These are phyloP conservation scores for Leccinum angustisporum DNA, from an alignment of 1,284 basidiomycete genomes.

Conservation along the genomic window DNA sequence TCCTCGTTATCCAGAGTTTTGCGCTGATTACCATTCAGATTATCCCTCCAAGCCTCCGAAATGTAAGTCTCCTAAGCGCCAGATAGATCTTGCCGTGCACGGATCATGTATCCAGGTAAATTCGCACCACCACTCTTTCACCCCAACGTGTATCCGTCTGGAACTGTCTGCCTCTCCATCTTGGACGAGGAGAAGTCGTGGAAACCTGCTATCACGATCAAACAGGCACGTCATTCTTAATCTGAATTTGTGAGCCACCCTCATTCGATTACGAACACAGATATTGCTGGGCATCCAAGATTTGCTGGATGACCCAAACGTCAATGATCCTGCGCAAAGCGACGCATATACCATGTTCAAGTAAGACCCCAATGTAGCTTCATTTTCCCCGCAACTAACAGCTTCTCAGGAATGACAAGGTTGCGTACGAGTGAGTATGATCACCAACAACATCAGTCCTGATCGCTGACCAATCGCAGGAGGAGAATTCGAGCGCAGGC, in stretches of 20 bases:
- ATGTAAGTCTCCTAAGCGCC: slow-evolving; percentile 51
- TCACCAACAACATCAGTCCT: neutral
- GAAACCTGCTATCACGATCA: slow-evolving; percentile 99
- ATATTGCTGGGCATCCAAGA: slow-evolving; percentile 96
- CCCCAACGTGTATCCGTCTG: slow-evolving; percentile 98
- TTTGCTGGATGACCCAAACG: slow-evolving; percentile 91
- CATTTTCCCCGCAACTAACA: slow-evolving; percentile 7
- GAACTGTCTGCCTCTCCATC: slow-evolving; percentile 97
- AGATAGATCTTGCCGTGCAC: slow-evolving; percentile 1
- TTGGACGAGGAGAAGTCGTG: slow-evolving; percentile 98
- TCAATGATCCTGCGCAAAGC: slow-evolving; percentile 93
- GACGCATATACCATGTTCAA: slow-evolving; percentile 99
- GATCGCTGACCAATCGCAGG: slow-evolving; percentile 39
- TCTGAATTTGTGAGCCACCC: neutral
- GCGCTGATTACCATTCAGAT: slow-evolving; percentile 48
- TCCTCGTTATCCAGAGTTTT: neutral
- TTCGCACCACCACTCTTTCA: slow-evolving; percentile 96
- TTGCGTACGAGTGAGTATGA: slow-evolving; percentile 78
- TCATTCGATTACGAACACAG: slow-evolving; percentile 41
- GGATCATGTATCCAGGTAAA: slow-evolving; percentile 67
- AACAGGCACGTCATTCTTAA: slow-evolving; percentile 66
- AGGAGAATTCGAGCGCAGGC: slow-evolving; percentile 81
- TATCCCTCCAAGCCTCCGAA: slow-evolving; percentile 96
- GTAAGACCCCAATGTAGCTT: slow-evolving; percentile 46
- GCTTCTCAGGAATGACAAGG: slow-evolving; percentile 76